Evolutionary conservation across 805 yeast species (phyloP), one percentile per base, ranked within the genome.

Genomic region (Metschnikowia gelsemii): DNA sequence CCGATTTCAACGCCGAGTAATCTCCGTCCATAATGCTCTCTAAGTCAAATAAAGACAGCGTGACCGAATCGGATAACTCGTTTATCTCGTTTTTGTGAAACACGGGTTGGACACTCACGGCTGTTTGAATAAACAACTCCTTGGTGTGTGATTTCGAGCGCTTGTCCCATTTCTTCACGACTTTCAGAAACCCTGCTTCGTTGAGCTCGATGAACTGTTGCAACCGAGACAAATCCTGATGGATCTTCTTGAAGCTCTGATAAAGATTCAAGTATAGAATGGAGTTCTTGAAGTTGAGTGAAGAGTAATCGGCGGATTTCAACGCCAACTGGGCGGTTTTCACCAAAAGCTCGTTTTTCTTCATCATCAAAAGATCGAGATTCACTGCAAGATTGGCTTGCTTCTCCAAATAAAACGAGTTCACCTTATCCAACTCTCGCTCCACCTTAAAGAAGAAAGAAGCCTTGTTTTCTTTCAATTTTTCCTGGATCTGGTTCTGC

Each of bases 111-210:
- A 93, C 96, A 47, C 87, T 88, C 11, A 93, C 96, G 0, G 96
- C 96, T 0, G 96, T 84, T 22, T 88, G 81, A 35, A 93, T 73
- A 59, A 90, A 93, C 38, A 93, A 72, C 59, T 93, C 99, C 58
- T 90, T 89, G 5, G 96, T 89, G 52, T 87, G 95, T 2, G 96
- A 87, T 57, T 91, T 89, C 17, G 96, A 88, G 47, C 97, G 73
- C 64, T 93, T 93, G 65, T 93, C 99, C 99, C 99, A 93, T 67
- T 93, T 93, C 62, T 93, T 93, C 56, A 93, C 76, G 21, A 88
- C 97, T 65, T 93, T 93, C 17, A 95, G 82, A 63, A 93, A 93
- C 11, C 99, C 99, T 0, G 96, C 87, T 56, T 90, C 96, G 60
- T 93, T 93, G 44, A 93, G 73, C 62, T 90, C 97, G 28, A 93